These are phyloP conservation scores for Madurella mycetomatis DNA, from an alignment of 2,329 filamentous ascomycete species.

Conservation along the genomic window DNA sequence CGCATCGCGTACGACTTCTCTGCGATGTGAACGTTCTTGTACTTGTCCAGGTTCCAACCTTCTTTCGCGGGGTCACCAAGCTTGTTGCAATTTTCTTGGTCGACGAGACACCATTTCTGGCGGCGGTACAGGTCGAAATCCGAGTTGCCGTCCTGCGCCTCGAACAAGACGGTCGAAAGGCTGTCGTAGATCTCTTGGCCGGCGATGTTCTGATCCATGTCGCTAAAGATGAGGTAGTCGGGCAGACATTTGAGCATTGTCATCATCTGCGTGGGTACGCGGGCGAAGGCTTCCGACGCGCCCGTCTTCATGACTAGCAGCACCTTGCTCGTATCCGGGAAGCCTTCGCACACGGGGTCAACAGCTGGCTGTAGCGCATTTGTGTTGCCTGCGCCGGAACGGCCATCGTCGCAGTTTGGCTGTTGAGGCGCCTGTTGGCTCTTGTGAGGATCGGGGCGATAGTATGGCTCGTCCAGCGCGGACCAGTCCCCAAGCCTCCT, in stretches of 20 bases:
- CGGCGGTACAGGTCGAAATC: conserved; percentile 49
- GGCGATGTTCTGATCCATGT: conserved; percentile 47
- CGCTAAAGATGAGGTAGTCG: conserved; percentile 56
- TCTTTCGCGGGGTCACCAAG: conserved; percentile 29
- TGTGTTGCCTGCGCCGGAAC: background rate
- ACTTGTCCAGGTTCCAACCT: conserved; percentile 56
- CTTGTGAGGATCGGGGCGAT: conserved; percentile 19
- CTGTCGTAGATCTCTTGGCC: conserved; percentile 44
- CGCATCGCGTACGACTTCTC: conserved; percentile 49
- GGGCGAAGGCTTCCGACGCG: conserved; percentile 49
- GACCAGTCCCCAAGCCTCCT: conserved; percentile 29
- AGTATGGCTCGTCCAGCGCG: conserved; percentile 29
- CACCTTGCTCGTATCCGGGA: conserved; percentile 23
- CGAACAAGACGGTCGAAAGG: conserved; percentile 41
- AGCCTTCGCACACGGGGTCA: conserved; percentile 32
- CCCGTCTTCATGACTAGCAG: conserved; percentile 55
- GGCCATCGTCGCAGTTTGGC: background rate
- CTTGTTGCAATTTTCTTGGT: conserved; percentile 42
- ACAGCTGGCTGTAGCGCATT: background rate
- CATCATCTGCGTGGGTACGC: conserved; percentile 51
- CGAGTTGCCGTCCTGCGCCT: conserved; percentile 40
- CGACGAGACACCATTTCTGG: conserved; percentile 42
- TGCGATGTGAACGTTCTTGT: conserved; percentile 58
- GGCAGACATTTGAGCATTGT: conserved; percentile 43
- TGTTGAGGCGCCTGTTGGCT: conserved; percentile 19